Percentiles rank a stretch among this genome's conserved stretches.
phyloP scores from a whole-genome alignment of 129 eudicot species.

The Escallonia herrerae region DNA sequence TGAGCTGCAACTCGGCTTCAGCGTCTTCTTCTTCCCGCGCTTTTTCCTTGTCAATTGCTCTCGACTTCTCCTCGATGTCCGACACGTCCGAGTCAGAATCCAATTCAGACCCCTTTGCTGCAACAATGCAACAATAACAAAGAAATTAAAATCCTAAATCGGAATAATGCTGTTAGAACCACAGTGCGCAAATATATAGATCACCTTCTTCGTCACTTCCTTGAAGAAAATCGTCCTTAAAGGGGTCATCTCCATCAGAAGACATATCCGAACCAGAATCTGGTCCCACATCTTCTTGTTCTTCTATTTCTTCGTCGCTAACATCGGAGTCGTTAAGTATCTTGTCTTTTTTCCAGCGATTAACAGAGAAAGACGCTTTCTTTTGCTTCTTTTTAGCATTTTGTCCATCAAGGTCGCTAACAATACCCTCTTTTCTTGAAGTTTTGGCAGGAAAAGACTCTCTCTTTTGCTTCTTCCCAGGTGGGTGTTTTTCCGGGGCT shows the following conservation, averaged over 20 bases:
- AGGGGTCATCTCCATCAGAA: constrained; percentile 61
- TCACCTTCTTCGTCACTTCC: constrained; percentile 56
- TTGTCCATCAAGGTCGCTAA: constrained; percentile 18
- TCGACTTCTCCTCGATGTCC: constrained; percentile 47
- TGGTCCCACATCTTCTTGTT: constrained; percentile 26
- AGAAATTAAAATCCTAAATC: constrained; percentile 1
- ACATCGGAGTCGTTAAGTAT: constrained; percentile 26
- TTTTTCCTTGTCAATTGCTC: constrained; percentile 43
- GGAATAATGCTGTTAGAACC: neutral
- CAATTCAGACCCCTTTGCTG: constrained; percentile 43
- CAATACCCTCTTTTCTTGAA: constrained; percentile 29
- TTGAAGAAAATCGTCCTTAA: constrained; percentile 49
- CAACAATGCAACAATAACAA: constrained; percentile 1
- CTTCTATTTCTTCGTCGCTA: constrained; percentile 25
- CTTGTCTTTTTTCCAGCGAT: constrained; percentile 29
- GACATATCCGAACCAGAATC: constrained; percentile 52
- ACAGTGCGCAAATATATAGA: too few species aligned
- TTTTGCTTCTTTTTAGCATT: constrained; percentile 44
- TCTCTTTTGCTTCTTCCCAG: constrained; percentile 44
- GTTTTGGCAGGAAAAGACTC: constrained; percentile 14
- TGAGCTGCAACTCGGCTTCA: constrained; percentile 46
- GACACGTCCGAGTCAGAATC: constrained; percentile 54
- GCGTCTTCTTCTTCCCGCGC: constrained; percentile 42
- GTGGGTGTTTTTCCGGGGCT: constrained; percentile 21
- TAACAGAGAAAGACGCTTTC: constrained; percentile 17